These are phyloP conservation scores for Melanogaster broomeanus DNA, from an alignment of 768 basidiomycete species.

Conservation along the genomic window DNA sequence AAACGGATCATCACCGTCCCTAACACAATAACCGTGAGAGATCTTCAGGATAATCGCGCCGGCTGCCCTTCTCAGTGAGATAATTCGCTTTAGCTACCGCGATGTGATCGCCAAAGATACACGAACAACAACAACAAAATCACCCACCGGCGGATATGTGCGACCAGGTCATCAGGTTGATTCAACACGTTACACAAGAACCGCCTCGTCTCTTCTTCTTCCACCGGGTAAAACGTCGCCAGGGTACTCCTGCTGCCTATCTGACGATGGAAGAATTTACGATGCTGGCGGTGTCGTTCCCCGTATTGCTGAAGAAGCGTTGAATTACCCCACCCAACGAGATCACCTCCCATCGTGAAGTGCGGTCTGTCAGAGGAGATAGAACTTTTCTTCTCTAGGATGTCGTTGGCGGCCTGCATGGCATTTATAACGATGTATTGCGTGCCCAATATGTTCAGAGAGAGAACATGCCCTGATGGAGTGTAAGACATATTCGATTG, in stretches of 20 bases:
- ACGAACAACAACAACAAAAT: neutral
- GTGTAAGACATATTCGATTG: neutral
- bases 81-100: neutral
- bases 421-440: constrained; percentile 52
- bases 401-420: constrained; percentile 29
- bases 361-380: constrained; percentile 6
- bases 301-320: constrained; percentile 10
- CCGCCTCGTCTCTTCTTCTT: constrained; percentile 3
- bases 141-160: constrained; percentile 8
- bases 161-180: constrained; percentile 1
- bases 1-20: constrained; percentile 33
- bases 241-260: constrained; percentile 10
- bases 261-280: constrained; percentile 6
- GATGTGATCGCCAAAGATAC: neutral
- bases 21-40: constrained; percentile 38
- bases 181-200: constrained; percentile 5
- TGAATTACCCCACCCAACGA: constrained; percentile 9
- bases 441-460: constrained; percentile 37
- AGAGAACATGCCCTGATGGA: constrained; percentile 18
- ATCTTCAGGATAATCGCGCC: constrained; percentile 36
- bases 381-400: constrained; percentile 13
- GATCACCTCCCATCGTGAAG: constrained; percentile 21
- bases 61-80: constrained; percentile 26
- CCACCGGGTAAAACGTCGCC: neutral
- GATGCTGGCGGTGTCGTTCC: constrained; percentile 3